Conservation (phyloP, 2,329 filamentous ascomycete species). For the Fusarium verrucosum region DNA sequence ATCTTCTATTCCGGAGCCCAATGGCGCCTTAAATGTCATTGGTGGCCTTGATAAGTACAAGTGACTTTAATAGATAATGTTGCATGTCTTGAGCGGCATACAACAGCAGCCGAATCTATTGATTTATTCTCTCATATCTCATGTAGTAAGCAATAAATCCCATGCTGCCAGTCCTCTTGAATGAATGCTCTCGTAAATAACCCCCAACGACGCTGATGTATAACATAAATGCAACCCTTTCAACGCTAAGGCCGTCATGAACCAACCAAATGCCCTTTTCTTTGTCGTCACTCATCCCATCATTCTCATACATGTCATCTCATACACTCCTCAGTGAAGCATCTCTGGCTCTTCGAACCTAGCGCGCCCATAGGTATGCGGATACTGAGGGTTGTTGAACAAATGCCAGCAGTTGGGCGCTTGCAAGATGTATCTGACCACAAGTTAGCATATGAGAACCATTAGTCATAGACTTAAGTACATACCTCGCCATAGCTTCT, state of each 20-base stretch:
- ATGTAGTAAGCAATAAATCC: constrained; percentile 7
- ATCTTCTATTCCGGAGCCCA: too few relatives aligned
- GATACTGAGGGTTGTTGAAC: constrained; percentile 60
- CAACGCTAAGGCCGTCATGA: constrained; percentile 6
- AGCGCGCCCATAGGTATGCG: constrained; percentile 50
- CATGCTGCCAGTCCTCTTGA: not conserved
- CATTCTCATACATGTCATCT: not conserved
- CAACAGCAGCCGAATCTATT: constrained; percentile 4
- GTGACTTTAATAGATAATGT: not conserved
- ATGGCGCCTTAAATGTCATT: not conserved
- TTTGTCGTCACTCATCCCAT: constrained; percentile 1
- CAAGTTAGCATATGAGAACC: constrained; percentile 13
- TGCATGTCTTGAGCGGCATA: not conserved
- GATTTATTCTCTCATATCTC: constrained; percentile 4
- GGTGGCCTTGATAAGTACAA: not conserved
- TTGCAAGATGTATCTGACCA: constrained; percentile 72
- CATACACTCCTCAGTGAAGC: constrained; percentile 29
- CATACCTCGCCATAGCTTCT: constrained; percentile 93
- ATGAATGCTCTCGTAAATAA: constrained; percentile 23
- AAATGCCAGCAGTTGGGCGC: constrained; percentile 81
- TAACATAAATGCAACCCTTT: constrained; percentile 20
- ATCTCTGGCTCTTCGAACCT: constrained; percentile 54
- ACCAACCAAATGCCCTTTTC: constrained; percentile 4
- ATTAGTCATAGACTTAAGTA: constrained; percentile 39
- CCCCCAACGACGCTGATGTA: constrained; percentile 21